Evolutionary conservation across 164 flowering plant species (phyloP).

Genomic region (Nelumbo lutea): DNA sequence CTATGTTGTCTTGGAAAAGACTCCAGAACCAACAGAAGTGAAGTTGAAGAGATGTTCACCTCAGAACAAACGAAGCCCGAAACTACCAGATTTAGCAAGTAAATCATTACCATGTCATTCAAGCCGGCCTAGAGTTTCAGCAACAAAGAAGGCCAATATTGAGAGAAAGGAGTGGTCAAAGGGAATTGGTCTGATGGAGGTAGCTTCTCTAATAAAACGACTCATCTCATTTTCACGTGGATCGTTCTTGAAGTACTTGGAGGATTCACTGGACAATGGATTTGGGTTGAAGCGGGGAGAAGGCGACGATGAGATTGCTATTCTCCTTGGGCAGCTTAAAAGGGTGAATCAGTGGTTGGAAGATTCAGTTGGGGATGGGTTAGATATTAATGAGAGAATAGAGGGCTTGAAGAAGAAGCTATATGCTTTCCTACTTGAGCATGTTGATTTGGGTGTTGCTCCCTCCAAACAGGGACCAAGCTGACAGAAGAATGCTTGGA

Average conservation of each 20-base stretch:
- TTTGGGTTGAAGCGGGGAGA: slow-evolving; percentile 26
- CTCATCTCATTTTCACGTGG: slow-evolving; percentile 36
- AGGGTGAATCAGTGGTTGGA: slow-evolving; percentile 63
- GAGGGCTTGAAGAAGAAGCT: slow-evolving; percentile 49
- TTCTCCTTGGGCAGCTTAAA: slow-evolving; percentile 51
- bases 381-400: slow-evolving; percentile 37
- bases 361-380: slow-evolving; percentile 23
- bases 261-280: slow-evolving; percentile 34
- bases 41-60: slow-evolving; percentile 20
- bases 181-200: slow-evolving; percentile 35
- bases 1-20: slow-evolving; percentile 34
- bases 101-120: slow-evolving; percentile 18
- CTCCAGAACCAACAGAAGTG: slow-evolving; percentile 11
- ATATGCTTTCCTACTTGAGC: slow-evolving; percentile 46
- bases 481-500: slow-evolving; percentile 1
- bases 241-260: slow-evolving; percentile 62
- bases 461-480: slow-evolving; percentile 13
- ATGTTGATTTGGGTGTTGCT: slow-evolving; percentile 30
- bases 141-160: slow-evolving; percentile 15
- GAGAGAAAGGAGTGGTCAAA: slow-evolving; percentile 23
- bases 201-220: slow-evolving; percentile 31
- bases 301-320: slow-evolving; percentile 22
- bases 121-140: slow-evolving; percentile 12
- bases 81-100: slow-evolving; percentile 7
- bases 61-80: slow-evolving; percentile 21